Evolutionary conservation across 129 eudicot genomes (phyloP).

Genomic region (Arctium minus): DNA sequence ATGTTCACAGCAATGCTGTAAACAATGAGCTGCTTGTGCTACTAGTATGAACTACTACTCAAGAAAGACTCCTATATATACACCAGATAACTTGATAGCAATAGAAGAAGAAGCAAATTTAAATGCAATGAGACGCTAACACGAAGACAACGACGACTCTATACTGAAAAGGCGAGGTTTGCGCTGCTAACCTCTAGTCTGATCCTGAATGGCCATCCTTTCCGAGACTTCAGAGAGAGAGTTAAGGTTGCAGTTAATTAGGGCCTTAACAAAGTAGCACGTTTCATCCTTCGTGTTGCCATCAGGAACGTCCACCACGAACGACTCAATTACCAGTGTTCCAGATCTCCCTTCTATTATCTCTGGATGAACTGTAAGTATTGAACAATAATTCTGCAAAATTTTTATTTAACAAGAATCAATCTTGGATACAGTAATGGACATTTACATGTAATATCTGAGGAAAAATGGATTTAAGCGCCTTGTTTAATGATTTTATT

Average conservation of each 20-base stretch:
- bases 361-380: conserved; percentile 62
- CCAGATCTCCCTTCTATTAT: conserved; percentile 51
- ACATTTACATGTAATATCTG: background rate
- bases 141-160: background rate
- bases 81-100: conserved; percentile 10
- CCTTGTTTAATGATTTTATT: background rate
- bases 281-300: conserved; percentile 75
- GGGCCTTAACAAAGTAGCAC: conserved; percentile 62
- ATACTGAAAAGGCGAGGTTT: background rate
- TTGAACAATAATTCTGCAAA: conserved; percentile 68
- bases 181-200: background rate
- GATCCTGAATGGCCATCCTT: conserved; percentile 52
- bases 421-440: background rate
- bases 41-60: background rate
- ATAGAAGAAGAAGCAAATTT: background rate
- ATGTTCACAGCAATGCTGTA: conserved; percentile 13
- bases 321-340: conserved; percentile 60
- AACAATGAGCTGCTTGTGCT: conserved; percentile 21
- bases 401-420: background rate
- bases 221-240: conserved; percentile 63
- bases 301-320: conserved; percentile 70
- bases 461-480: background rate
- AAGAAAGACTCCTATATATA: background rate
- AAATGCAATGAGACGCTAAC: background rate
- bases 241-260: conserved; percentile 70